These are phyloP conservation scores for Hydnomerulius pinastri DNA, from an alignment of 768 basidiomycete species.

Conservation along the genomic window DNA sequence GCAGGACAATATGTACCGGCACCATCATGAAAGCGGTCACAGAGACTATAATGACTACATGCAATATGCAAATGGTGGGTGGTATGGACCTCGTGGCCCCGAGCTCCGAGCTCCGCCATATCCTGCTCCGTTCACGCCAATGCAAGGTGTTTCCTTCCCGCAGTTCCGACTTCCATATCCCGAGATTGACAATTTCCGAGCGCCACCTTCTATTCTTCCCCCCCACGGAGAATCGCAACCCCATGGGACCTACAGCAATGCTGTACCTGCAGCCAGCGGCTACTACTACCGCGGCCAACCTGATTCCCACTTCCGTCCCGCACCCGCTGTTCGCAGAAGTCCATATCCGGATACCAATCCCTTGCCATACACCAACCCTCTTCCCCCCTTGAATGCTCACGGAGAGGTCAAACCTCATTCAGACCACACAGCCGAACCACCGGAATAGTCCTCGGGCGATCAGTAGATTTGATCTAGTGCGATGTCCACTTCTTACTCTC, in stretches of 20 bases:
- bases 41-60: not conserved
- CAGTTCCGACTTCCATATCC: not conserved
- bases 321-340: too few species aligned
- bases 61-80: not conserved
- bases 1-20: not conserved
- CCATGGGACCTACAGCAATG: not conserved
- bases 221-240: not conserved
- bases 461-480: too few species aligned
- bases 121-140: not conserved
- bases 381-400: too few species aligned
- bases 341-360: too few species aligned
- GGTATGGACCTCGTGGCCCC: not conserved
- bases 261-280: not conserved
- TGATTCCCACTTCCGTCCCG: not conserved
- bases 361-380: too few species aligned
- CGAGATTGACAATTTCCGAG: not conserved
- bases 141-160: not conserved
- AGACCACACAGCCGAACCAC: too few species aligned
- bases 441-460: too few species aligned
- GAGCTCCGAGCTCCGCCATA: not conserved
- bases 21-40: not conserved
- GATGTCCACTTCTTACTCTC: too few species aligned
- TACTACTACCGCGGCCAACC: not conserved
- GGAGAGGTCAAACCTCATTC: too few species aligned
- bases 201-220: not conserved